phyloP scores from a whole-genome alignment of 2,329 filamentous ascomycete species.

The Fusarium proliferatum region DNA sequence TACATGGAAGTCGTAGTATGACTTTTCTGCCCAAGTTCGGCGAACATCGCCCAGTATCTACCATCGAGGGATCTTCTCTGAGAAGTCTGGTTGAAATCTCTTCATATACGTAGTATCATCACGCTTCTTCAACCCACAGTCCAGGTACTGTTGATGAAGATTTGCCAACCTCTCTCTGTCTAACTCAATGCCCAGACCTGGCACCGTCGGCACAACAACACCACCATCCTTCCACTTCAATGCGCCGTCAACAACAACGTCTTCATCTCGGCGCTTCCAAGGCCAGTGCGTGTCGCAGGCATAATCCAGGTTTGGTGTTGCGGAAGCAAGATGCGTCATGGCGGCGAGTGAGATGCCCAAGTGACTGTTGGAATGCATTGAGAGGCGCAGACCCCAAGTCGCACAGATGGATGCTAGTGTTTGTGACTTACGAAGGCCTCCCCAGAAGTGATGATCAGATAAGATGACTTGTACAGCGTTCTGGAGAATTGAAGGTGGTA shows the following conservation, averaged over 20 bases:
- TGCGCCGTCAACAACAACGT: conserved; percentile 53
- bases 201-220: conserved; percentile 48
- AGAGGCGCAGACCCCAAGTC: conserved; percentile 54
- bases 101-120: conserved; percentile 54
- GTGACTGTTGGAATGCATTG: conserved; percentile 58
- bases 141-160: conserved; percentile 53
- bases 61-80: conserved; percentile 49
- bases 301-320: conserved; percentile 55
- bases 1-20: not conserved
- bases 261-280: conserved; percentile 56
- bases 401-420: conserved; percentile 52
- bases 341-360: conserved; percentile 56
- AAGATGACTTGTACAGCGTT: conserved; percentile 55
- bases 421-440: conserved; percentile 55
- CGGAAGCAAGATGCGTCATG: conserved; percentile 56
- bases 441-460: conserved; percentile 58
- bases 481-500: conserved; percentile 52
- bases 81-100: conserved; percentile 51
- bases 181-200: conserved; percentile 53
- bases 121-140: conserved; percentile 51
- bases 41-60: not conserved
- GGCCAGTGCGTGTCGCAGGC: conserved; percentile 59
- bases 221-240: conserved; percentile 53
- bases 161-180: conserved; percentile 50
- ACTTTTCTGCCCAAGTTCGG: accelerated